Evolutionary conservation across 805 yeast genomes (phyloP).

Genomic region (Starmerella gropengiesseri): DNA sequence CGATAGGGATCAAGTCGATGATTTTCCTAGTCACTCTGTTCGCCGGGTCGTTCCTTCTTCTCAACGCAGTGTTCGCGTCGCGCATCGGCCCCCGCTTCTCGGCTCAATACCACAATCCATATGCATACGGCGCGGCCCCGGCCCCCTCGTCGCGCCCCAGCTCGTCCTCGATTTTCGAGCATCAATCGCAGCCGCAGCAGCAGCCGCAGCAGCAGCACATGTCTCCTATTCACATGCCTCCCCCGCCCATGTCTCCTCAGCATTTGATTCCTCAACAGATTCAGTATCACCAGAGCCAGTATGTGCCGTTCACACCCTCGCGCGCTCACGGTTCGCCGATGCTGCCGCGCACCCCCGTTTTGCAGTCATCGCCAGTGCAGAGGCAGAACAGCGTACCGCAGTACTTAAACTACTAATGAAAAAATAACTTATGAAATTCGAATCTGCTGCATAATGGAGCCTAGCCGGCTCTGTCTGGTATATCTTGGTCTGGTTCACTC

Average conservation of each 20-base stretch:
- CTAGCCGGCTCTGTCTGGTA: too few relatives aligned
- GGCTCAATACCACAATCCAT: not conserved
- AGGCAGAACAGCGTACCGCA: not conserved
- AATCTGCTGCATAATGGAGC: not conserved
- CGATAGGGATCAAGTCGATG: constrained; percentile 61
- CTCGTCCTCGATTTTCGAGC: not conserved
- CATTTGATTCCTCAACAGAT: constrained; percentile 1
- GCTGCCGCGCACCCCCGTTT: constrained; percentile 1
- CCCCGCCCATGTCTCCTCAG: not conserved
- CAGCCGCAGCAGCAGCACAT: constrained; percentile 1
- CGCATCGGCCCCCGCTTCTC: constrained; percentile 21
- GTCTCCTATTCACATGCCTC: not conserved
- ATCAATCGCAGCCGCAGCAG: not conserved
- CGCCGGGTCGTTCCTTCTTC: constrained; percentile 27
- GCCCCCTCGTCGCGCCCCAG: not conserved
- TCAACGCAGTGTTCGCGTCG: constrained; percentile 27
- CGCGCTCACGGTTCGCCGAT: constrained; percentile 2
- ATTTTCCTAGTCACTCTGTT: constrained; percentile 27
- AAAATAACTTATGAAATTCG: not conserved
- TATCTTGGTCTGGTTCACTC: too few relatives aligned
- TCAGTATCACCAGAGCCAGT: constrained; percentile 1
- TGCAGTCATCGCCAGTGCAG: constrained; percentile 15
- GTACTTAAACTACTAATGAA: constrained; percentile 7
- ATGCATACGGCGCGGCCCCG: not conserved
- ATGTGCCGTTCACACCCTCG: constrained; percentile 3